Percentiles rank a stretch among this genome's conserved stretches.
phyloP scores from a whole-genome alignment of 116 monocot species.

The Phalaenopsis hybrid region DNA sequence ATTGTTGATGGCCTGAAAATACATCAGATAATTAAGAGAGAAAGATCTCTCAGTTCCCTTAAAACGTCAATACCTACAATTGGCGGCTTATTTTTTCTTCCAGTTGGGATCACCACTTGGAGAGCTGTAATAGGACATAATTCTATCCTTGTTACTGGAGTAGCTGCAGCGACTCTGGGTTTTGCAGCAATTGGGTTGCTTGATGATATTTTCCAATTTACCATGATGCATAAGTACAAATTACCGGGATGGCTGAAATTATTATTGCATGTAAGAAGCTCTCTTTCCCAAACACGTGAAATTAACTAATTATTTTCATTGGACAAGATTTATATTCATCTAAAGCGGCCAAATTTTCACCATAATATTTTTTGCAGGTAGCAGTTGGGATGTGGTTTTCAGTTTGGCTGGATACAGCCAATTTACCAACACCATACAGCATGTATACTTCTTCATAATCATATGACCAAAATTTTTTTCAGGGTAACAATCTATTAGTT shows the following conservation, averaged over 20 bases:
- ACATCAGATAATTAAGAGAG: constrained; percentile 43
- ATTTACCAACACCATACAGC: constrained; percentile 72
- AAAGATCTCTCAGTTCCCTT: constrained; percentile 25
- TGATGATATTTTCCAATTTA: constrained; percentile 47
- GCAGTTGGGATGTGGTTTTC: constrained; percentile 60
- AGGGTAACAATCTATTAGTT: constrained; percentile 19
- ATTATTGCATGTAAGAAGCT: constrained; percentile 32
- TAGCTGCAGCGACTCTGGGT: constrained; percentile 50
- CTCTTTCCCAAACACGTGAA: neutral
- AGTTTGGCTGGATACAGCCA: constrained; percentile 58
- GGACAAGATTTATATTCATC: neutral
- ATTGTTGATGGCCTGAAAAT: constrained; percentile 55
- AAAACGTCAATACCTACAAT: constrained; percentile 54
- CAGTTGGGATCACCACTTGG: constrained; percentile 62
- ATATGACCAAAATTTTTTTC: constrained; percentile 29
- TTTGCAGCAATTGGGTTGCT: constrained; percentile 69
- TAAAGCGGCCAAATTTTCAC: neutral
- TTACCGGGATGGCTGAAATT: constrained; percentile 57
- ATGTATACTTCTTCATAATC: constrained; percentile 59
- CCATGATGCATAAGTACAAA: constrained; percentile 30
- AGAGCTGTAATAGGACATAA: constrained; percentile 29
- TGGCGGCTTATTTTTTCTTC: constrained; percentile 89
- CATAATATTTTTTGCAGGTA: constrained; percentile 40
- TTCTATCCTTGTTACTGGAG: constrained; percentile 50
- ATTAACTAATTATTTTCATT: neutral